Percentiles rank a stretch among this genome's conserved stretches.
These are phyloP conservation scores for Chytriomyces hyalinus DNA, from an alignment of 192 early-diverging fungal species.

Conservation along the genomic window DNA sequence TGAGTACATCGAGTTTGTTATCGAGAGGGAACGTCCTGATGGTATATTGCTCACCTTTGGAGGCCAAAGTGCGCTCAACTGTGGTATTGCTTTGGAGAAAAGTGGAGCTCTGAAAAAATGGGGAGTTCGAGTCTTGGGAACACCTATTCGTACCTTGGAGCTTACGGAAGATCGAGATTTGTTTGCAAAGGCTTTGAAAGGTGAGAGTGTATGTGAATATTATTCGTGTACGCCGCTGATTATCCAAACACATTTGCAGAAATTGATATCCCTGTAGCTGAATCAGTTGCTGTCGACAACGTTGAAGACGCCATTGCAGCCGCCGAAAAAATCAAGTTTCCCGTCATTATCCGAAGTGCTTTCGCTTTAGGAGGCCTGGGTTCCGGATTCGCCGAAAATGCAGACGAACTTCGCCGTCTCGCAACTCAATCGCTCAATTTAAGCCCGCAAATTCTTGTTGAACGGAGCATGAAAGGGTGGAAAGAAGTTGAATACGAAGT, in stretches of 20 bases:
- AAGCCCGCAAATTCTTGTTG: constrained; percentile 92
- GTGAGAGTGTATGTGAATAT: constrained; percentile 38
- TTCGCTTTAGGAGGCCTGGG: constrained; percentile 96
- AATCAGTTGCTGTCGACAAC: constrained; percentile 85
- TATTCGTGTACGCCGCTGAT: neutral
- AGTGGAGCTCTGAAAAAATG: constrained; percentile 80
- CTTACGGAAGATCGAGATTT: constrained; percentile 94
- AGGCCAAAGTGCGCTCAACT: constrained; percentile 95
- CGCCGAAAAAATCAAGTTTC: constrained; percentile 86
- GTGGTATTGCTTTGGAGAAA: constrained; percentile 87
- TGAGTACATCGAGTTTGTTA: constrained; percentile 88
- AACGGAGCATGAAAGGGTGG: constrained; percentile 98
- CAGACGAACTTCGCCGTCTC: constrained; percentile 73
- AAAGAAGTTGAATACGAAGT: constrained; percentile 99
- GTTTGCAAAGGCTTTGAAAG: constrained; percentile 90
- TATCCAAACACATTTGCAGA: constrained; percentile 44
- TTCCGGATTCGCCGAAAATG: constrained; percentile 88
- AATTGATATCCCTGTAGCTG: constrained; percentile 85
- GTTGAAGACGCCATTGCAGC: constrained; percentile 87
- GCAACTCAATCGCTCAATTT: constrained; percentile 85
- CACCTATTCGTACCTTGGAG: constrained; percentile 90
- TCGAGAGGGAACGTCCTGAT: constrained; percentile 93
- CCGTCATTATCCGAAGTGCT: constrained; percentile 93
- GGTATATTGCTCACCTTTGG: constrained; percentile 96
- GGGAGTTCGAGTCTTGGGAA: constrained; percentile 91